Evolutionary conservation across 2,329 filamentous ascomycete species (phyloP).

Genomic region (Cordyceps farinosa): DNA sequence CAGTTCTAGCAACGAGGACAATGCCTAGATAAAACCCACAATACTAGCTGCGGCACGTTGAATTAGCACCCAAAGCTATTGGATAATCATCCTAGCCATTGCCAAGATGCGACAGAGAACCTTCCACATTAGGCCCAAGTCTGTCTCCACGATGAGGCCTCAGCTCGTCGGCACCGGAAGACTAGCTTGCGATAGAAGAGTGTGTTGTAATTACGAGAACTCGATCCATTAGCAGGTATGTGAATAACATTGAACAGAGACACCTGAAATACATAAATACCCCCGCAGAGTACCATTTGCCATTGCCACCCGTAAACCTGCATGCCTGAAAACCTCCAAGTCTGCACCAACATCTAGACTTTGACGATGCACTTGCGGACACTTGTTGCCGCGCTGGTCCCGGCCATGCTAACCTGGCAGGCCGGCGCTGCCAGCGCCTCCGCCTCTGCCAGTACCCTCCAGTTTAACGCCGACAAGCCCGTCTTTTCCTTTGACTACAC

Average conservation of each 20-base stretch:
- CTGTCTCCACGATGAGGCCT: not conserved
- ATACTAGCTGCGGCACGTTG: not conserved
- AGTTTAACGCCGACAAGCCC: constrained; percentile 4
- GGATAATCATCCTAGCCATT: not conserved
- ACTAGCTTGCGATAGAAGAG: not conserved
- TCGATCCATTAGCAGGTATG: too few species aligned
- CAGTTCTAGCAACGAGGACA: not conserved
- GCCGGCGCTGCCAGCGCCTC: not conserved
- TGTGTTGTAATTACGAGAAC: not conserved
- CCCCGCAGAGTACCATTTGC: not conserved
- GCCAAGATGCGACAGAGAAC: not conserved
- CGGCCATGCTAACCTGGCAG: not conserved
- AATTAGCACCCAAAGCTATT: not conserved
- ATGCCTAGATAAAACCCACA: not conserved
- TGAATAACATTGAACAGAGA: too few species aligned
- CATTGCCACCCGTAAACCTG: not conserved
- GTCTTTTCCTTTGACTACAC: constrained; percentile 24
- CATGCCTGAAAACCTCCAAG: not conserved
- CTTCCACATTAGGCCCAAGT: constrained; percentile 2
- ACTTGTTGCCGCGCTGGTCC: not conserved
- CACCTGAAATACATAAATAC: not conserved
- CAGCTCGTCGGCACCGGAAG: not conserved
- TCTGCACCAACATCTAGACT: not conserved
- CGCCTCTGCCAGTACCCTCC: constrained; percentile 1
- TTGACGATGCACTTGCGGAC: not conserved